Base-by-base conservation (phyloP, 148 eudicot species). In the Camellia lanceoleosa region DNA sequence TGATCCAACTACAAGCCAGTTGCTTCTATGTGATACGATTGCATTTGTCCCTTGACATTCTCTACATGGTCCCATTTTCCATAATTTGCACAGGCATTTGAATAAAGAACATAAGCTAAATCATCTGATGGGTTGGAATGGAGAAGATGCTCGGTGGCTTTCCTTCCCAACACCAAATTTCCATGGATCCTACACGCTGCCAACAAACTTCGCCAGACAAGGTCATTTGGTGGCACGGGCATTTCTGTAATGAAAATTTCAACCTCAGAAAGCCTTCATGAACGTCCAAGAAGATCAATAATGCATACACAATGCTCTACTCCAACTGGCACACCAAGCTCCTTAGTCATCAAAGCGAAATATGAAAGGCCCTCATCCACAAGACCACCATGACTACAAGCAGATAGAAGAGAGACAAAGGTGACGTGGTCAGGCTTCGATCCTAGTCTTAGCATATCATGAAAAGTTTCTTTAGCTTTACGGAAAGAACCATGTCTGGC, bases 231-330 rank as follows among this genome's bases (percentile, higher is more conserved):
- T 54, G 92, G 89, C 6, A 91, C 84, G 12, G 90, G 97, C 92
- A 93, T 91, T 83, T 86, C 74, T 46, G 81, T 56, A 59, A 90
- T 82, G 74, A 91, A 93, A 52, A 83, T 85, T 81, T 86, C 88
- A 18, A 92, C 97, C 82, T 89, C 97, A 3, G 84, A 76, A 55
- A 93, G 81, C 73, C 86, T 87, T 71, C 95, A 95, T 67, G 93
- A 89, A 76, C 92, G 81, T 74, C 97, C 93, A 78, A 93, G 89
- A 58, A 93, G 89, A 80, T 91, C 93, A 73, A 93, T 86, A 13
- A 93, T 82, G 79, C 97, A 93, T 14, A 91, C 97, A 80, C 92
- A 93, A 59, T 93, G 97, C 82, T 93, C 97, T 76, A 91, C 90
- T 30, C 83, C 93, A 61, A 78, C 85, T 19, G 87, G 88, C 71